phyloP scores from a whole-genome alignment of 495 filamentous ascomycete genomes.

The Hypoxylon fragiforme region DNA sequence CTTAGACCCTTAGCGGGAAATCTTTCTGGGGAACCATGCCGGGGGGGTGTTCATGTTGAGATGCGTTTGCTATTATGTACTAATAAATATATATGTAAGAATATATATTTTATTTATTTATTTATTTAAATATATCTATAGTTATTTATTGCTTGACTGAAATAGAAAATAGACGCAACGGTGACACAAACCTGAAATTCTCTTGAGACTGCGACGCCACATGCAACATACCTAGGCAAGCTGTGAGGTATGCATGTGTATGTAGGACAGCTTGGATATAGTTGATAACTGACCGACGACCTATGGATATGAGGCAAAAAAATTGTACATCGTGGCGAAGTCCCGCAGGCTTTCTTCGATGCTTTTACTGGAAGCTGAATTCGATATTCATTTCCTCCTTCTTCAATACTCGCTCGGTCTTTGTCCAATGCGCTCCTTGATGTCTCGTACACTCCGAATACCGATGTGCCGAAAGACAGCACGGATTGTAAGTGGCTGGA shows the following conservation, averaged over 20 bases:
- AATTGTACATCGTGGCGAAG: too few species aligned
- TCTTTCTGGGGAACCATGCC: conserved; percentile 41
- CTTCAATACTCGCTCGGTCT: conserved; percentile 14
- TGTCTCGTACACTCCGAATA: conserved; percentile 28
- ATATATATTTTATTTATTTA: background rate
- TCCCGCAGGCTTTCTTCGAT: too few species aligned
- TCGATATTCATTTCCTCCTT: conserved; percentile 1
- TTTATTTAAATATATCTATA: background rate
- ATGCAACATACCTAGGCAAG: background rate
- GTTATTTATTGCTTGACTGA: too few species aligned
- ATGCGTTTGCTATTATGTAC: conserved; percentile 11
- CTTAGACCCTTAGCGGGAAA: conserved; percentile 36
- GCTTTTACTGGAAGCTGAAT: conserved; percentile 1
- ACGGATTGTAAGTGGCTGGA: conserved; percentile 4
- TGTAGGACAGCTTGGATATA: too few species aligned
- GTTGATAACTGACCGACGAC: too few species aligned
- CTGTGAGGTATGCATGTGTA: too few species aligned
- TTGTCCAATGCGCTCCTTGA: conserved; percentile 1
- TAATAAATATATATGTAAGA: too few species aligned
- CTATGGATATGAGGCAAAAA: background rate
- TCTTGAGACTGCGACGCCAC: background rate
- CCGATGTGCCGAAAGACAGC: conserved; percentile 26
- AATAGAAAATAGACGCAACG: background rate
- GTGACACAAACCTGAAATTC: background rate
- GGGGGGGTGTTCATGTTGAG: conserved; percentile 9